Evolutionary conservation across 257 asterid species (phyloP).

Genomic region (Handroanthus guayacan): DNA sequence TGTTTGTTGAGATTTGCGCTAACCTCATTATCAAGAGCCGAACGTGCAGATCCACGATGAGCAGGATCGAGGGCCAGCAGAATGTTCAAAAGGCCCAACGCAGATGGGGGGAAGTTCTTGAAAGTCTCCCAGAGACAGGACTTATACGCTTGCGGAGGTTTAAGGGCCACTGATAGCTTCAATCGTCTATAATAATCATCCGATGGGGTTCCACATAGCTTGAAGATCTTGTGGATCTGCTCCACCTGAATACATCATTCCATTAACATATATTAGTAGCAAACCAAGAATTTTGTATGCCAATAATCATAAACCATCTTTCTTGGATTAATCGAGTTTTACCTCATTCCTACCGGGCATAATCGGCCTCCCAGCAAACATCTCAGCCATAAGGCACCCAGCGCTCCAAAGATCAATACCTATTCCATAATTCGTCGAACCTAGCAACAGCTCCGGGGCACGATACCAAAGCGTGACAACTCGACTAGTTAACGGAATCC

Average conservation of each 20-base stretch:
- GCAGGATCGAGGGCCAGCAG: slow-evolving; percentile 74
- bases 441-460: slow-evolving; percentile 84
- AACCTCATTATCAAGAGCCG: slow-evolving; percentile 68
- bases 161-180: slow-evolving; percentile 64
- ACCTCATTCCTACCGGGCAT: slow-evolving; percentile 92
- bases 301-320: background rate
- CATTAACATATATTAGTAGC: background rate
- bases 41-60: slow-evolving; percentile 63
- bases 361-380: slow-evolving; percentile 79
- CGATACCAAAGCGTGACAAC: slow-evolving; percentile 94
- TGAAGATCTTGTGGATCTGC: slow-evolving; percentile 79
- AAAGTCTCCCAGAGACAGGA: slow-evolving; percentile 58
- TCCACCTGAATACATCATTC: slow-evolving; percentile 58
- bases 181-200: slow-evolving; percentile 61
- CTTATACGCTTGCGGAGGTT: slow-evolving; percentile 69
- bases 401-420: slow-evolving; percentile 92
- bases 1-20: background rate
- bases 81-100: slow-evolving; percentile 53
- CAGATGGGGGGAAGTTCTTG: slow-evolving; percentile 68
- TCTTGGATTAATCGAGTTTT: background rate
- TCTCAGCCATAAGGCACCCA: slow-evolving; percentile 92
- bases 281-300: background rate
- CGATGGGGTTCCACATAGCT: slow-evolving; percentile 84
- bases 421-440: slow-evolving; percentile 75
- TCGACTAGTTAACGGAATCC: slow-evolving; percentile 67